Percentiles rank a stretch among this genome's conserved stretches.
phyloP scores from a whole-genome alignment of 2,329 filamentous ascomycete genomes.

The Exserohilum rostratum region DNA sequence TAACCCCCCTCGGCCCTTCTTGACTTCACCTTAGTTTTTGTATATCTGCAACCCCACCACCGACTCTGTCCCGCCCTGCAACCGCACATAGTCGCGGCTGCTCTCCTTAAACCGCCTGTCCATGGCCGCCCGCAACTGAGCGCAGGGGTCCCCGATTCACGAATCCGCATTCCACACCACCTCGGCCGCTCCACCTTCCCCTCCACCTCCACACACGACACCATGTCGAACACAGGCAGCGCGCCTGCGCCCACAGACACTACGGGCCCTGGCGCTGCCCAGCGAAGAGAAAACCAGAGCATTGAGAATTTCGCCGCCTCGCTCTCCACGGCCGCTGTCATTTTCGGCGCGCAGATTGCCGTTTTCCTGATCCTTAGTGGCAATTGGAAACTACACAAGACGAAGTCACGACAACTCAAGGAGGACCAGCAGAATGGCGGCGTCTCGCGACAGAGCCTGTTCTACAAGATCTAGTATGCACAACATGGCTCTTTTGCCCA shows the following conservation, averaged over 20 bases:
- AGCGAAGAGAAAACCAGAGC: conserved; percentile 36
- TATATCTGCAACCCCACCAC: background rate
- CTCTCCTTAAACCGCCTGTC: background rate
- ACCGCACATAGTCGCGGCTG: conserved; percentile 5
- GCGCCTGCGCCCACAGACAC: conserved; percentile 6
- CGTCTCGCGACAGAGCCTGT: conserved; percentile 42
- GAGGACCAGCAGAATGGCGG: conserved; percentile 17
- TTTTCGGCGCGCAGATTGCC: conserved; percentile 45
- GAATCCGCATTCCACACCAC: conserved; percentile 4
- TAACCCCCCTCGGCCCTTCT: conserved; percentile 6
- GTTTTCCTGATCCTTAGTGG: conserved; percentile 46
- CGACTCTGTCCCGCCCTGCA: background rate
- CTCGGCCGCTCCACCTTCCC: background rate
- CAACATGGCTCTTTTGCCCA: background rate
- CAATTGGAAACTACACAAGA: conserved; percentile 44
- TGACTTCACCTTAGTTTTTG: conserved; percentile 5
- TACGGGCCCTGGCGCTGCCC: conserved; percentile 16
- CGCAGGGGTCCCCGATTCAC: conserved; percentile 13
- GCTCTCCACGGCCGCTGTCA: conserved; percentile 42
- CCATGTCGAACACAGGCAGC: conserved; percentile 13
- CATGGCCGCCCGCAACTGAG: conserved; percentile 14
- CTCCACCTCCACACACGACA: background rate
- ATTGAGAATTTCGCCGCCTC: conserved; percentile 48
- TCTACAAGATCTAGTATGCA: conserved; percentile 48
- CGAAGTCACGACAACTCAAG: conserved; percentile 18